Evolutionary conservation across 176 grass and related monocot genomes (phyloP), one percentile per base, ranked within the genome.

Genomic region (Rhynchospora tenuis): DNA sequence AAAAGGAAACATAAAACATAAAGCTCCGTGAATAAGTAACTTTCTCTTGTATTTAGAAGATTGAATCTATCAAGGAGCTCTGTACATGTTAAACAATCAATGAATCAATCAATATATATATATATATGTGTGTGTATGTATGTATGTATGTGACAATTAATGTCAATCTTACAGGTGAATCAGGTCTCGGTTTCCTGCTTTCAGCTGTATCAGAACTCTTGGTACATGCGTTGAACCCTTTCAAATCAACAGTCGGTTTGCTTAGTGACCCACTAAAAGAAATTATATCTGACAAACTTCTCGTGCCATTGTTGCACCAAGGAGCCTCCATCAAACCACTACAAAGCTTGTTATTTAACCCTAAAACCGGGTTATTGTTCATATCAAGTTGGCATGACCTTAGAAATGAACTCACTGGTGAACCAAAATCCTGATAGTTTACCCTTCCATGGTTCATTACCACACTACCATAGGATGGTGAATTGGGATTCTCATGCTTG

Each of bases 251-350:
- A 5, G 28, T 61, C 0, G 66, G 60, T 55, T 91, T 94, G 12
- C 82, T 85, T 11, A 83, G 12, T 17, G 63, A 44, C 10, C 81
- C 79, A 23, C 72, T 86, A 64, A 94, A 93, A 28, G 95, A 98
- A 70, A 98, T 90, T 48, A 94, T 70, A 72, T 94, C 95, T 2
- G 90, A 87, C 73, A 94, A 90, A 67, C 82, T 98, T 84, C 92
- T 93, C 12, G 87, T 51, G 50, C 82, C 73, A 71, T 89, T 88
- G 63, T 83, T 94, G 1, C 86, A 88, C 89, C 93, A 97, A 31
- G 71, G 87, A 59, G 87, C 80, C n/a, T 93, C 93, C 80, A 89
- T 69, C 86, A 77, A 50, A 46, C 42, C 22, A 27, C 75, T 65
- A 46, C 87, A 91, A 83, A 95, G 83, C 79, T 78, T 85, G 81